phyloP scores from a whole-genome alignment of 192 early-diverging fungal genomes.

The Podila minutissima region DNA sequence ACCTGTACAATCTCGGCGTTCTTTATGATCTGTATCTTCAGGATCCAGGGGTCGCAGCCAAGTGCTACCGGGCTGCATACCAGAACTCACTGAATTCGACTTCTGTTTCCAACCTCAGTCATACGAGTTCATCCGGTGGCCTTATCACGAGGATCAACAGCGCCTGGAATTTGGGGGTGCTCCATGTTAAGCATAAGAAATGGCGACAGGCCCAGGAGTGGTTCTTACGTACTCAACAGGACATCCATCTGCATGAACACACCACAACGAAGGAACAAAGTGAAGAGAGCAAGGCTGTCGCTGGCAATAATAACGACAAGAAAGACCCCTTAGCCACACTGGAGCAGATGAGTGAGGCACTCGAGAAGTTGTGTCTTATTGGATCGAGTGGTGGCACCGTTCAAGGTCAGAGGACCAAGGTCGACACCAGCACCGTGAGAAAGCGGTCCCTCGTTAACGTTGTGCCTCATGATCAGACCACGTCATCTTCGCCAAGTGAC shows the following conservation, averaged over 20 bases:
- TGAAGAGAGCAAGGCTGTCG: neutral
- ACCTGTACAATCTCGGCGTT: conserved; percentile 42
- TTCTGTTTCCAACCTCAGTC: neutral
- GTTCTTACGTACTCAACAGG: conserved; percentile 27
- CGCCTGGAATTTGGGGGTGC: conserved; percentile 36
- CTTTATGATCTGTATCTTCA: conserved; percentile 27
- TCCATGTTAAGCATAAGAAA: conserved; percentile 20
- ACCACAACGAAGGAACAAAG: neutral
- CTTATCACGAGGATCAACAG: conserved; percentile 40
- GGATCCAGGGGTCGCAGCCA: conserved; percentile 11
- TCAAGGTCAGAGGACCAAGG: neutral
- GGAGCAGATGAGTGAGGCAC: neutral
- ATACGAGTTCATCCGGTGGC: neutral
- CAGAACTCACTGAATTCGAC: neutral
- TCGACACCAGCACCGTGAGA: neutral
- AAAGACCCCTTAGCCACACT: neutral
- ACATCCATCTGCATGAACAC: conserved; percentile 12
- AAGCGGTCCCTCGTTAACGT: conserved; percentile 26
- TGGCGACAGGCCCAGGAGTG: conserved; percentile 23
- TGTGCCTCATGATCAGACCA: neutral
- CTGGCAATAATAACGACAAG: neutral
- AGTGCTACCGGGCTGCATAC: conserved; percentile 30
- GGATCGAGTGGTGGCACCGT: too few relatives aligned
- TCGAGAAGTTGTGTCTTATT: neutral
- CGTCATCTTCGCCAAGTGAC: neutral